Evolutionary conservation across 1,139 yeast genomes (phyloP), one percentile per base, ranked within the genome.

Genomic region (Lodderomyces theae): DNA sequence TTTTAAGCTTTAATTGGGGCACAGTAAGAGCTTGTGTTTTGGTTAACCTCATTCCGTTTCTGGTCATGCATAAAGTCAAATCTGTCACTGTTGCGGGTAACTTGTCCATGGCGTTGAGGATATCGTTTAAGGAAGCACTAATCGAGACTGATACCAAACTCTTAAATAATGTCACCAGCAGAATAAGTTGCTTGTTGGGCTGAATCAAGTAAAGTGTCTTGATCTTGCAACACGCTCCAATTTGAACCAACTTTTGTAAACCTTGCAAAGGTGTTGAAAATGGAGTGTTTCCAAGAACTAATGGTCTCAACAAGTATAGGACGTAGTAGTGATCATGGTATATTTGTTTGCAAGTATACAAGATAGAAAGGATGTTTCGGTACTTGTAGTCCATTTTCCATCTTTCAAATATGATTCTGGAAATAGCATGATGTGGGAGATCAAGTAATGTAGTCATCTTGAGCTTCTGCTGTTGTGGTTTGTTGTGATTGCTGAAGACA

Each of bases 391-490:
- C 40, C 4, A 25, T 13, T 13, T 29, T 19, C 40, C 45, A 47
- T n/a, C 36, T n/a, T 15, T 40, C 45, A 33, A 40, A 56, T 4
- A 57, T 31, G 3, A 56, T 47, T 35, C 53, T 39, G 10, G 45
- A 42, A 19, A 52, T 44, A 2, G 56, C 36, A 18, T 48, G 52
- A 16, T 39, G 31, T 2, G 60, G 58, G 11, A 57, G 43, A 4
- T 43, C 37, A 9, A 48, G 39, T 3, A 52, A 19, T 11, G 34
- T 33, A 2, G 22, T 29, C 5, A 34, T 11, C 11, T 13, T n/a
- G n/a, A n/a, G 35, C 11, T 34, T 17, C n/a, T 28, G 9, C 15
- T 28, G 22, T 19, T 19, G 22, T 5, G 8, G 31, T 5, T 19
- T 19, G 22, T 19, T 19, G 8, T 19, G 22, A n/a, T 19, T 19